phyloP scores from a whole-genome alignment of 2,329 filamentous ascomycete genomes.

The Albophoma yamanashiensis region DNA sequence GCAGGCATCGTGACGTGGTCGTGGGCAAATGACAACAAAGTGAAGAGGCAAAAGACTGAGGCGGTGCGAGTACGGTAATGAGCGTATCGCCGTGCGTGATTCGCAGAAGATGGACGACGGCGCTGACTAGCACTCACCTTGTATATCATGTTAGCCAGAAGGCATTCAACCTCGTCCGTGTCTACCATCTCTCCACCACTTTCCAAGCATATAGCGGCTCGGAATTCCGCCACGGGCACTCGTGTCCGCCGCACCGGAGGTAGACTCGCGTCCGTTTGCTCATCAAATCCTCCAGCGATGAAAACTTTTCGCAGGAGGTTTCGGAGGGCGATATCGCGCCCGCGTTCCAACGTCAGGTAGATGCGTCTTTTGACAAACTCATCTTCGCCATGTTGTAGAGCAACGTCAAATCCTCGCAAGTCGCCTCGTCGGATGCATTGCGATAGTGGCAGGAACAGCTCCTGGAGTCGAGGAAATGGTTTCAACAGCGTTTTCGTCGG shows the following conservation, averaged over 20 bases:
- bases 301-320: slow-evolving; percentile 92
- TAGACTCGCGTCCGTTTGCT: slow-evolving; percentile 56
- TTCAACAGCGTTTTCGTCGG: slow-evolving; percentile 62
- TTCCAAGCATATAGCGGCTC: slow-evolving; percentile 69
- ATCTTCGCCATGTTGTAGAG: slow-evolving; percentile 72
- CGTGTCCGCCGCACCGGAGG: slow-evolving; percentile 60
- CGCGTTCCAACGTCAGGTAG: slow-evolving; percentile 87
- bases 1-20: background rate
- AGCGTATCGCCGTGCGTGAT: background rate
- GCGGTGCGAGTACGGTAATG: background rate
- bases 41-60: background rate
- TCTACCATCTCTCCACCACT: slow-evolving; percentile 59
- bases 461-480: slow-evolving; percentile 65
- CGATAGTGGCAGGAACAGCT: slow-evolving; percentile 68
- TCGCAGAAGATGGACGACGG: background rate
- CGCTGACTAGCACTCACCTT: slow-evolving; percentile 53
- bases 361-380: slow-evolving; percentile 89
- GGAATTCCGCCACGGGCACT: slow-evolving; percentile 75
- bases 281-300: slow-evolving; percentile 70
- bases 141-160: slow-evolving; percentile 95
- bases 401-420: slow-evolving; percentile 72
- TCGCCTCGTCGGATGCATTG: slow-evolving; percentile 74
- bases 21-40: background rate
- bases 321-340: slow-evolving; percentile 81
- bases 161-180: slow-evolving; percentile 87